Evolutionary conservation across 2,329 filamentous ascomycete species (phyloP).

Genomic region (Aspergillus oerlinghausenensis): DNA sequence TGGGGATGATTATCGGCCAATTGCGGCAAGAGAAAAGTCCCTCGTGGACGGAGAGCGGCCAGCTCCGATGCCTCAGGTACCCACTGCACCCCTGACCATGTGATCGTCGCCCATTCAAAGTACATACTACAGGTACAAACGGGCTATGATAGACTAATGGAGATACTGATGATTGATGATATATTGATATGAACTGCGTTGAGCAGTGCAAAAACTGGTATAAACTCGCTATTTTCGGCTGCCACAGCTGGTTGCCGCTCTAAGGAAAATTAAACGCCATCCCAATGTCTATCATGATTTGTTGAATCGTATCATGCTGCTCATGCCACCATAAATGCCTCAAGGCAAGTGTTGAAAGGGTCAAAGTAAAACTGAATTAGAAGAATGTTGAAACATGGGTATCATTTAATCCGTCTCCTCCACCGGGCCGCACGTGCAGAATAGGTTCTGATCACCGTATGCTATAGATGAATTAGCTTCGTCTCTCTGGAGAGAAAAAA

Average conservation of each 20-base stretch:
- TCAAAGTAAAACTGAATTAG: background rate
- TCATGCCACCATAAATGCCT: background rate
- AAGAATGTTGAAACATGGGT: slow-evolving; percentile 24
- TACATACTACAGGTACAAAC: too few relatives aligned
- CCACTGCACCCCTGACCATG: slow-evolving; percentile 1
- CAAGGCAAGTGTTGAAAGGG: slow-evolving; percentile 12
- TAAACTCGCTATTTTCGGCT: too few relatives aligned
- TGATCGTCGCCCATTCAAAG: background rate
- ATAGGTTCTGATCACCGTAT: slow-evolving; percentile 86
- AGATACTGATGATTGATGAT: background rate
- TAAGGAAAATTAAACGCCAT: too few relatives aligned
- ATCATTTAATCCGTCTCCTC: slow-evolving; percentile 50
- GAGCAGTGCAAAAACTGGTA: too few relatives aligned
- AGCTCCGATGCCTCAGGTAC: slow-evolving; percentile 18
- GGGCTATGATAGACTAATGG: too few relatives aligned
- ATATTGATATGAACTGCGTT: background rate
- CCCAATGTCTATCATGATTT: too few relatives aligned
- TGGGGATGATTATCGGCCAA: too few relatives aligned
- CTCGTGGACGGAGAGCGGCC: slow-evolving; percentile 18
- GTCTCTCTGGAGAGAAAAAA: background rate
- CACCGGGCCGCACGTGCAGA: slow-evolving; percentile 89
- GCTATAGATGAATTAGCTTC: slow-evolving; percentile 48
- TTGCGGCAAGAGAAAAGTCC: too few relatives aligned
- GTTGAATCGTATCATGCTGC: background rate
- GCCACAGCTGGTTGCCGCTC: too few relatives aligned